phyloP scores from a whole-genome alignment of 495 filamentous ascomycete species.

The Paragyromitra xinjiangensis region DNA sequence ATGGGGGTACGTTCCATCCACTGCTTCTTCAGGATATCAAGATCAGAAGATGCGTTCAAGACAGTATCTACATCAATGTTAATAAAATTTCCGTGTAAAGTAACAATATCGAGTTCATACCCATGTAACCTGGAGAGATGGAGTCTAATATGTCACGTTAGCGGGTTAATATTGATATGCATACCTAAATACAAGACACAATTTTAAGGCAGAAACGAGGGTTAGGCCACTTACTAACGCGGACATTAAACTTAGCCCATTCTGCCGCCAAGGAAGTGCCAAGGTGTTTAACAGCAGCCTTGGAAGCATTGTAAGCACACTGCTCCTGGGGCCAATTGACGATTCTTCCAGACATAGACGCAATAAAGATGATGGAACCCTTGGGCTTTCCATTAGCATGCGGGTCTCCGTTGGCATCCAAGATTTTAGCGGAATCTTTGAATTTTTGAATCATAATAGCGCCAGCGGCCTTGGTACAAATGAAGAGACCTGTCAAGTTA shows the following conservation, averaged over 20 bases:
- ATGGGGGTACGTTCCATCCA: constrained; percentile 76
- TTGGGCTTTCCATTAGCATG: constrained; percentile 57
- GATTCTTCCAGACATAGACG: constrained; percentile 77
- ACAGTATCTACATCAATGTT: constrained; percentile 64
- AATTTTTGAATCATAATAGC: constrained; percentile 70
- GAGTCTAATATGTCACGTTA: constrained; percentile 59
- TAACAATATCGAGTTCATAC: constrained; percentile 3
- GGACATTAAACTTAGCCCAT: constrained; percentile 76
- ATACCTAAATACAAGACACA: background rate
- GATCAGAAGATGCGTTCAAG: constrained; percentile 70
- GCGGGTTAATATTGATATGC: background rate
- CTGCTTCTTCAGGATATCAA: constrained; percentile 76
- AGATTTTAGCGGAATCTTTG: constrained; percentile 53
- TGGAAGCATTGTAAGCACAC: constrained; percentile 79
- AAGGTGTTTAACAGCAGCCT: constrained; percentile 80
- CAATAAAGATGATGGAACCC: constrained; percentile 75
- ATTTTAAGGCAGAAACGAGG: background rate
- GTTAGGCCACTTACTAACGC: constrained; percentile 64
- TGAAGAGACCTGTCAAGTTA: constrained; percentile 76
- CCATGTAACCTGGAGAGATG: constrained; percentile 83
- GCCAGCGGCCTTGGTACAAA: constrained; percentile 70
- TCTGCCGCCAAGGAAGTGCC: constrained; percentile 78
- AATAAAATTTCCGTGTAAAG: background rate
- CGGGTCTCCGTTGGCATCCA: constrained; percentile 5
- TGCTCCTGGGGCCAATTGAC: constrained; percentile 83